These are phyloP conservation scores for Suillus subalutaceus DNA, from an alignment of 768 basidiomycete species.

Conservation along the genomic window DNA sequence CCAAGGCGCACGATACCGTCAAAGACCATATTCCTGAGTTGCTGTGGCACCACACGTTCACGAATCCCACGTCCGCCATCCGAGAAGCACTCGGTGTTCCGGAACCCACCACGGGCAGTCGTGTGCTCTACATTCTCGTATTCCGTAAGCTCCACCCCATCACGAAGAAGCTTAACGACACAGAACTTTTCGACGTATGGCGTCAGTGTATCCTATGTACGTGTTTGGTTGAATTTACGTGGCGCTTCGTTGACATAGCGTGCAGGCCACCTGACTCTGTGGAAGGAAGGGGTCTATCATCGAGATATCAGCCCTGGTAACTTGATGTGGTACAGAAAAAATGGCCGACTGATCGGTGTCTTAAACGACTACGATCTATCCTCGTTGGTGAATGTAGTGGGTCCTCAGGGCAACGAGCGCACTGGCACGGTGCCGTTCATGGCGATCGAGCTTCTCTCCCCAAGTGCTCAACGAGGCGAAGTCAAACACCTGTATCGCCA, in stretches of 20 bases:
- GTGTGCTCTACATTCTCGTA: too few species aligned
- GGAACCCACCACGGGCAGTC: not conserved
- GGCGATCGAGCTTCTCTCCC: not conserved
- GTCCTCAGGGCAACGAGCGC: not conserved
- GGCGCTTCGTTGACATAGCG: not conserved
- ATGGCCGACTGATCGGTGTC: slow-evolving; percentile 12
- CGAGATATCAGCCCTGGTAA: slow-evolving; percentile 16
- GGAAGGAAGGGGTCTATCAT: not conserved
- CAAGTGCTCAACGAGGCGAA: not conserved
- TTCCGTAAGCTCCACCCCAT: too few species aligned
- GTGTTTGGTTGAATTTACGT: too few species aligned
- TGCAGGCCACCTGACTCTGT: not conserved
- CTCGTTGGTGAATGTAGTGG: not conserved
- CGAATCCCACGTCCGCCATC: not conserved
- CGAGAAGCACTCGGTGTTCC: not conserved
- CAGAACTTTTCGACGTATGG: too few species aligned
- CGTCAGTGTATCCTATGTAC: too few species aligned
- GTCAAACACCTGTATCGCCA: not conserved
- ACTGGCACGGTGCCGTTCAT: not conserved
- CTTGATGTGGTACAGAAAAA: slow-evolving; percentile 16
- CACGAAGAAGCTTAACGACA: too few species aligned
- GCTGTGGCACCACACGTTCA: not conserved
- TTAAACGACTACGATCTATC: slow-evolving; percentile 17
- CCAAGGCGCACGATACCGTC: not conserved
- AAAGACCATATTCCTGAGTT: not conserved